Conservation (phyloP, 1,284 basidiomycete genomes). For the Ustilago trichophora region DNA sequence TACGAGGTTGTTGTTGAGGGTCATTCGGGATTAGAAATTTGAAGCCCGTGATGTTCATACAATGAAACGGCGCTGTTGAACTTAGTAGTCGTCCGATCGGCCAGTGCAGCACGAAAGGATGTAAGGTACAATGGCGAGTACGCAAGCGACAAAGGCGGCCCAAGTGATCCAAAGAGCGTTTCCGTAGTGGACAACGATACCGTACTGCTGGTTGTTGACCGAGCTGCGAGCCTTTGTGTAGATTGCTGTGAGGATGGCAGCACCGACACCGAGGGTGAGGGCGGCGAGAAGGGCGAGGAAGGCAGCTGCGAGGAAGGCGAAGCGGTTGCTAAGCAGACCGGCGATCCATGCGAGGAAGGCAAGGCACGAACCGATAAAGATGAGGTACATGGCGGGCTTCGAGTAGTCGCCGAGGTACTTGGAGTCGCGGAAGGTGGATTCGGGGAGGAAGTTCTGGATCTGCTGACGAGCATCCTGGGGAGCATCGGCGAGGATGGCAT, state of each 20-base stretch:
- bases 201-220: constrained; percentile 29
- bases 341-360: constrained; percentile 57
- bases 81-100: constrained; percentile 38
- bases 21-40: too few species aligned
- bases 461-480: constrained; percentile 12
- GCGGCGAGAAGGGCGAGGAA: constrained; percentile 56
- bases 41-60: too few species aligned
- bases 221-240: constrained; percentile 41
- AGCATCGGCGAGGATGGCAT: constrained; percentile 37
- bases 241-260: constrained; percentile 60
- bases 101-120: constrained; percentile 51
- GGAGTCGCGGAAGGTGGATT: constrained; percentile 40
- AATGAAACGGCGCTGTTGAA: too few species aligned
- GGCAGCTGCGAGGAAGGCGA: constrained; percentile 56
- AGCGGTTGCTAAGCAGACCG: constrained; percentile 53
- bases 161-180: constrained; percentile 63
- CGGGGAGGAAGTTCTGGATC: constrained; percentile 29
- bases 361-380: constrained; percentile 62
- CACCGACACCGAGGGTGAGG: constrained; percentile 50
- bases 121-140: constrained; percentile 53
- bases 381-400: constrained; percentile 57
- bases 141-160: constrained; percentile 53
- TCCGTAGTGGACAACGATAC: constrained; percentile 48
- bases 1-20: neutral
- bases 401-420: constrained; percentile 51